Conservation (phyloP, 306 rosid species). For the Begonia masoniana region DNA sequence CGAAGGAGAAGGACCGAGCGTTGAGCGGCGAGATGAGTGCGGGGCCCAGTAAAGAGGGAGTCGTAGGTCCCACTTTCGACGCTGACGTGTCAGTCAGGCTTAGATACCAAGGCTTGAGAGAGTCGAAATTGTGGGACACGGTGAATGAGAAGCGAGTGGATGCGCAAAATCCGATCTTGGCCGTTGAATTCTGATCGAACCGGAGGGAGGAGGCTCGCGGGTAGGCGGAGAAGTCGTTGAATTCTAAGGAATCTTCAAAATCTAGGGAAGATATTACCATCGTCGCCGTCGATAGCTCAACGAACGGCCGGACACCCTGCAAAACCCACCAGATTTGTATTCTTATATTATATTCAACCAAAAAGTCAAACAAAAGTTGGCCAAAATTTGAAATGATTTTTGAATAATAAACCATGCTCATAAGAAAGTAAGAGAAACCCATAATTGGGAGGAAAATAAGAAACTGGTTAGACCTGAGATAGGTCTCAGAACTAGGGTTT, state of each 20-base stretch:
- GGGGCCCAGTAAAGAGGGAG: constrained; percentile 42
- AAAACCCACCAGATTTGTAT: not conserved
- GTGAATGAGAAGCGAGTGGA: constrained; percentile 95
- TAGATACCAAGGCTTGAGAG: constrained; percentile 93
- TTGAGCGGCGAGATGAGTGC: constrained; percentile 79
- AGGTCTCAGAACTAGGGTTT: too few species aligned
- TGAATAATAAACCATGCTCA: too few species aligned
- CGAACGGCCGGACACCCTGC: constrained; percentile 85
- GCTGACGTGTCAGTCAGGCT: constrained; percentile 72
- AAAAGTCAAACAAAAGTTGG: too few species aligned
- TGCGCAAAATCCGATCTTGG: constrained; percentile 68
- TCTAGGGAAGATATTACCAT: constrained; percentile 66
- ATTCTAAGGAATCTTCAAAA: constrained; percentile 66
- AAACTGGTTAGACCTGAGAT: too few species aligned
- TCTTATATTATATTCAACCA: too few species aligned
- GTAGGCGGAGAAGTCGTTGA: constrained; percentile 51
- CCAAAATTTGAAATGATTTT: too few species aligned
- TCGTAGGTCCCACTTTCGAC: constrained; percentile 79
- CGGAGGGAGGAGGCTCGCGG: constrained; percentile 86
- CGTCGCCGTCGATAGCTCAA: constrained; percentile 59
- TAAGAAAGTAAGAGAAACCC: too few species aligned
- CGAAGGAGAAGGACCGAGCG: constrained; percentile 87
- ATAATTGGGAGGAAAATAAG: too few species aligned
- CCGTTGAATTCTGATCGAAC: constrained; percentile 49
- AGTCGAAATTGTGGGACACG: constrained; percentile 75